Percentiles rank a stretch among this genome's conserved stretches.
These are phyloP conservation scores for Rhodotorula sp. DNA, from an alignment of 1,284 basidiomycete genomes.

Conservation along the genomic window DNA sequence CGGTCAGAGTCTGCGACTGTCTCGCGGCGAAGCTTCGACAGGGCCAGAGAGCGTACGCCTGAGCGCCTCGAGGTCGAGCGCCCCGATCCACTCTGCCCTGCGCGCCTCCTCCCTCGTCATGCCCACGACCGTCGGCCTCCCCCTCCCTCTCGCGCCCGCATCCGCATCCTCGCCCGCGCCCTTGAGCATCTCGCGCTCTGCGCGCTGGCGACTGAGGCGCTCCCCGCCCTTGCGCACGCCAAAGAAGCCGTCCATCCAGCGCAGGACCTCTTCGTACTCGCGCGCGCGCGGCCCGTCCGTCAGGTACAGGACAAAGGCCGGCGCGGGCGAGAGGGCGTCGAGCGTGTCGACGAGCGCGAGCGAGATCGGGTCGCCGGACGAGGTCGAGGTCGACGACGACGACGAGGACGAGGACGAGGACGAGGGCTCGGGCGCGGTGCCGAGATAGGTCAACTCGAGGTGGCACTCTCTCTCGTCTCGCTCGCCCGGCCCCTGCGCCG, in stretches of 20 bases:
- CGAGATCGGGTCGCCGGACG: conserved; percentile 19
- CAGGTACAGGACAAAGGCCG: conserved; percentile 31
- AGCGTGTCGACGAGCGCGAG: conserved; percentile 32
- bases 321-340: conserved; percentile 17
- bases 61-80: conserved; percentile 41
- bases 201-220: conserved; percentile 10
- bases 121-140: conserved; percentile 28
- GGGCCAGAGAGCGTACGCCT: conserved; percentile 33
- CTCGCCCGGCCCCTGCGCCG: not conserved
- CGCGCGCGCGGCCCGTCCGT: conserved; percentile 27
- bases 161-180: conserved; percentile 1
- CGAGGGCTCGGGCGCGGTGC: not conserved
- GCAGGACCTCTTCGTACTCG: conserved; percentile 38
- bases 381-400: not conserved
- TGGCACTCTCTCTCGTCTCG: conserved; percentile 18
- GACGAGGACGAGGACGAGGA: not conserved
- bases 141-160: not conserved
- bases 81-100: conserved; percentile 41
- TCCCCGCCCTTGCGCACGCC: conserved; percentile 21
- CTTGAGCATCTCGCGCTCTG: conserved; percentile 23
- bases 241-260: conserved; percentile 31
- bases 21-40: too few species aligned
- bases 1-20: not conserved
- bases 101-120: conserved; percentile 32
- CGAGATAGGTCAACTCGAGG: conserved; percentile 29